These are phyloP conservation scores for Senna tora DNA, from an alignment of 306 rosid genomes.

Conservation along the genomic window DNA sequence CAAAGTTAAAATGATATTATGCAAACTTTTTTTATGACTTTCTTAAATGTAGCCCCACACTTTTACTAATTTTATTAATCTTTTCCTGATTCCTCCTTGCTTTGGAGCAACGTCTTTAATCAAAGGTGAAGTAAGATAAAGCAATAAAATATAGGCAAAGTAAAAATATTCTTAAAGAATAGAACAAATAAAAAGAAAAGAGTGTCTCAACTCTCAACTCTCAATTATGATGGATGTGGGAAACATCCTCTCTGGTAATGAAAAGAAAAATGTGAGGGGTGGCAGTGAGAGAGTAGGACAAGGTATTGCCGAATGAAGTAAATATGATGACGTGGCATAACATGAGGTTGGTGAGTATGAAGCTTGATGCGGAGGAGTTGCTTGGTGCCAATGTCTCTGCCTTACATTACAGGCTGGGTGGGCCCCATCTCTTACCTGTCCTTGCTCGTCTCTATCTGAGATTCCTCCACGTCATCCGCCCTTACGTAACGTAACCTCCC, in stretches of 20 bases:
- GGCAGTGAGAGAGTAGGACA: not conserved
- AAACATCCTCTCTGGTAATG: not conserved
- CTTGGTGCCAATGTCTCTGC: not conserved
- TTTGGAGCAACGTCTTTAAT: not conserved
- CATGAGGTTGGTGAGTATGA: not conserved
- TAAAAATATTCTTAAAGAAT: too few species aligned
- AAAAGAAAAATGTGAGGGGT: too few species aligned
- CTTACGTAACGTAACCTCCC: not conserved
- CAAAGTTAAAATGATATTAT: not conserved
- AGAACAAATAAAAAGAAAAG: not conserved
- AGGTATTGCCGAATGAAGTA: not conserved
- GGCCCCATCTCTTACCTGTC: not conserved
- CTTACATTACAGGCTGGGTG: not conserved
- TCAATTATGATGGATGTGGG: too few species aligned
- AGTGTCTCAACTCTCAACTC: too few species aligned
- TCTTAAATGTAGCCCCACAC: not conserved
- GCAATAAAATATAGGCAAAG: not conserved
- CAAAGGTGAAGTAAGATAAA: not conserved
- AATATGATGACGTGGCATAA: not conserved
- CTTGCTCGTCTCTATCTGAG: not conserved
- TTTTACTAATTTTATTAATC: not conserved
- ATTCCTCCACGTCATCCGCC: not conserved
- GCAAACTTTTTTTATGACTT: slow-evolving; percentile 1
- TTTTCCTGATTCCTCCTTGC: not conserved
- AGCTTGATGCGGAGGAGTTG: not conserved